Evolutionary conservation across 148 eudicot species (phyloP).

Genomic region (Silene uniflora): DNA sequence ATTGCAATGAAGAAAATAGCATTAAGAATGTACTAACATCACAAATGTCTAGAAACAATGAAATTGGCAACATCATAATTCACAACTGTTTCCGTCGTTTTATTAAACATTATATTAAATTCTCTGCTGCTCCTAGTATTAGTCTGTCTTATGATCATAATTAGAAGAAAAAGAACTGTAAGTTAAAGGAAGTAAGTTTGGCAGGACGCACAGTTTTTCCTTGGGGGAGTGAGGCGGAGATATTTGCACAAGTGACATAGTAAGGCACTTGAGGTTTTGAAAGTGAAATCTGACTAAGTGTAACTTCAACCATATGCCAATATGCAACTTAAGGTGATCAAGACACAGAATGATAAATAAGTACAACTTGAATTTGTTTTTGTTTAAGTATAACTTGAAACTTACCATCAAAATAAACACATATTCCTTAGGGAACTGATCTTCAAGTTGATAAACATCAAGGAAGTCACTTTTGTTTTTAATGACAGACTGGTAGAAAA

Average conservation of each 20-base stretch:
- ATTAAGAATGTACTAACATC: neutral
- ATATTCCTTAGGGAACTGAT: conserved; percentile 93
- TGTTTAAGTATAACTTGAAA: conserved; percentile 29
- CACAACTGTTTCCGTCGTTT: neutral
- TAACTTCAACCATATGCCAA: neutral
- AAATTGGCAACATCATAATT: neutral
- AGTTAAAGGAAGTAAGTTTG: conserved; percentile 1
- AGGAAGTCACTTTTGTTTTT: conserved; percentile 92
- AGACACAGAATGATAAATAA: neutral
- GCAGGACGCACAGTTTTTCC: conserved; percentile 1
- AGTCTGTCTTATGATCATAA: conserved; percentile 1
- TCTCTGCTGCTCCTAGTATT: neutral
- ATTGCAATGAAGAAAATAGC: conserved; percentile 15
- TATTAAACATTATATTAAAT: conserved; percentile 22
- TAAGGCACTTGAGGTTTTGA: neutral
- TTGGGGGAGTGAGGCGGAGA: neutral
- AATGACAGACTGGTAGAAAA: conserved; percentile 85
- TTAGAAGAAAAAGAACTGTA: neutral
- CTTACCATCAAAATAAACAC: conserved; percentile 87
- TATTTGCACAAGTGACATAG: neutral
- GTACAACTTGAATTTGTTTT: neutral
- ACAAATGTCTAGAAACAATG: conserved; percentile 31
- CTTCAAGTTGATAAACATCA: conserved; percentile 98
- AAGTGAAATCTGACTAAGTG: neutral
- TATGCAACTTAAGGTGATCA: neutral